Evolutionary conservation across 2,329 filamentous ascomycete genomes (phyloP).

Genomic region (Pleochaeta shiraiana): DNA sequence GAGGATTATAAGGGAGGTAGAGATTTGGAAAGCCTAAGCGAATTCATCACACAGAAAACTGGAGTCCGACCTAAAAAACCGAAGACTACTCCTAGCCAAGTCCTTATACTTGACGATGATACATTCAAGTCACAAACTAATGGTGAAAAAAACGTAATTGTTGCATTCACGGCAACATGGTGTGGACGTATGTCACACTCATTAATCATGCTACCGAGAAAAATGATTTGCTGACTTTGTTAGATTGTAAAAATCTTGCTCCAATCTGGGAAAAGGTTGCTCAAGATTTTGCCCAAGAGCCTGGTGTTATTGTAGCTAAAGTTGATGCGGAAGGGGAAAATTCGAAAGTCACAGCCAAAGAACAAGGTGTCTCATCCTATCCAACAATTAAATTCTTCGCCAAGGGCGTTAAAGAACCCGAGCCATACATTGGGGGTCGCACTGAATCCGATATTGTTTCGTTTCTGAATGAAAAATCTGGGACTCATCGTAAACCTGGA

Average conservation of each 20-base stretch:
- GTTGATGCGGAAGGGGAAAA: slow-evolving; percentile 82
- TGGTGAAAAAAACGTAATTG: slow-evolving; percentile 69
- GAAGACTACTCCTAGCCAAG: slow-evolving; percentile 47
- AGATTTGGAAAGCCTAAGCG: slow-evolving; percentile 64
- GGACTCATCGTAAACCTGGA: slow-evolving; percentile 63
- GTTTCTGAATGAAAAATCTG: slow-evolving; percentile 76
- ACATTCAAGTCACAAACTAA: slow-evolving; percentile 62
- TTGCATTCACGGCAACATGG: slow-evolving; percentile 97
- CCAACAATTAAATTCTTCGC: slow-evolving; percentile 98
- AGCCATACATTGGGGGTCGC: slow-evolving; percentile 55
- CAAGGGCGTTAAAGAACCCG: slow-evolving; percentile 51
- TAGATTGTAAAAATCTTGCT: slow-evolving; percentile 93
- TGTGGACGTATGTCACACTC: slow-evolving; percentile 53
- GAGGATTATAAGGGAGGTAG: slow-evolving; percentile 70
- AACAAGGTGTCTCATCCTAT: slow-evolving; percentile 65
- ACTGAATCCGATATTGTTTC: slow-evolving; percentile 52
- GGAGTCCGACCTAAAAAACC: slow-evolving; percentile 59
- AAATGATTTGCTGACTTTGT: slow-evolving; percentile 9
- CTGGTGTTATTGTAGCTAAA: slow-evolving; percentile 72
- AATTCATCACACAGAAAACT: slow-evolving; percentile 73
- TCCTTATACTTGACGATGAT: slow-evolving; percentile 60
- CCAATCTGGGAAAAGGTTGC: slow-evolving; percentile 81
- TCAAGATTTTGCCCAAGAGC: slow-evolving; percentile 55
- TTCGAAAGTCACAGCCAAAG: slow-evolving; percentile 54
- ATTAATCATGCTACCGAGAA: background rate